phyloP scores from a whole-genome alignment of 2,329 filamentous ascomycete genomes.

The Penicillium sp. region DNA sequence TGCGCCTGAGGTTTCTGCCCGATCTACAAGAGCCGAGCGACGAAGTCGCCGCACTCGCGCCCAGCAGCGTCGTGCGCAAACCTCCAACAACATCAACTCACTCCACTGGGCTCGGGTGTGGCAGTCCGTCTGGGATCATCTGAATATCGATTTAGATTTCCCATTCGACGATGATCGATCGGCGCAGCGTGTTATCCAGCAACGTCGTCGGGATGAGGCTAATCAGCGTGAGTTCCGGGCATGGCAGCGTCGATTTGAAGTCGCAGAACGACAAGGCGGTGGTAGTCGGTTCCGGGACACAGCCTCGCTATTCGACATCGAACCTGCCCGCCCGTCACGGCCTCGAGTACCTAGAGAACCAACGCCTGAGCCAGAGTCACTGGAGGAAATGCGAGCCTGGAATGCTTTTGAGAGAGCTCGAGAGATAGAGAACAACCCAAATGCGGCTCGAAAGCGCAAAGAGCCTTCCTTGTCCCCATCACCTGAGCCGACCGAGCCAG shows the following conservation, averaged over 20 bases:
- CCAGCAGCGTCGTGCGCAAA: slow-evolving; percentile 43
- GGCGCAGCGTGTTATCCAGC: slow-evolving; percentile 56
- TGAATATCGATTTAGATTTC: slow-evolving; percentile 78
- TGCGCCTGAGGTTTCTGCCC: slow-evolving; percentile 36
- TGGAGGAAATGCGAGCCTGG: slow-evolving; percentile 83
- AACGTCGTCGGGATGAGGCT: slow-evolving; percentile 47
- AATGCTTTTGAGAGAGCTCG: slow-evolving; percentile 83
- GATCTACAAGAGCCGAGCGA: slow-evolving; percentile 38
- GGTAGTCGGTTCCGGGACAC: slow-evolving; percentile 69
- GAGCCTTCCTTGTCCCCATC: slow-evolving; percentile 75
- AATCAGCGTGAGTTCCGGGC: slow-evolving; percentile 61
- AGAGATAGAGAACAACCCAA: slow-evolving; percentile 58
- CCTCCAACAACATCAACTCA: slow-evolving; percentile 43
- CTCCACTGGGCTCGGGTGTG: slow-evolving; percentile 74
- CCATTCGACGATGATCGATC: slow-evolving; percentile 74
- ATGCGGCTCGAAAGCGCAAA: slow-evolving; percentile 49
- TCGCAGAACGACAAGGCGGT: slow-evolving; percentile 76
- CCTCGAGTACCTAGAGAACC: slow-evolving; percentile 39
- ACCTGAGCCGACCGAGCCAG: slow-evolving; percentile 62
- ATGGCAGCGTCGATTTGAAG: slow-evolving; percentile 80
- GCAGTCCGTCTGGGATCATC: slow-evolving; percentile 80
- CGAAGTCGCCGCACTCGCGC: slow-evolving; percentile 50
- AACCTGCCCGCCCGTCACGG: slow-evolving; percentile 41
- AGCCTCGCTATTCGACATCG: slow-evolving; percentile 58
- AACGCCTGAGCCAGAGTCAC: slow-evolving; percentile 63